Evolutionary conservation across 108 stramenopile genomes (phyloP).

Genomic region (Cyclostephanos tholiformis): DNA sequence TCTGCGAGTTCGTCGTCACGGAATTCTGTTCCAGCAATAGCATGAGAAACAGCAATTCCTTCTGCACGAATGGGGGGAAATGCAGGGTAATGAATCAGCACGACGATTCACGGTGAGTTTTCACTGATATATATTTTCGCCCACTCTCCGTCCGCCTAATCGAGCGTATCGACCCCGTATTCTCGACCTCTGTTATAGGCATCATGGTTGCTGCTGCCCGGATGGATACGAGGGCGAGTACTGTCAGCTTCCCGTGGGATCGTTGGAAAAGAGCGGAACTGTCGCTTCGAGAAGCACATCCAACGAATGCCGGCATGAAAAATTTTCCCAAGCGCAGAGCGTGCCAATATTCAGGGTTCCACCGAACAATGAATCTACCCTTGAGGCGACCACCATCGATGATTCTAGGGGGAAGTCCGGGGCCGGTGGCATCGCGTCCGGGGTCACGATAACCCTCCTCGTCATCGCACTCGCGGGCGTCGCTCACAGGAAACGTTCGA

Average conservation of each 20-base stretch:
- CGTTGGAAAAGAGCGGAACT: constrained; percentile 23
- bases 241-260: constrained; percentile 38
- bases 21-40: constrained; percentile 40
- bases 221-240: constrained; percentile 45
- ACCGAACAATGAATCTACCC: neutral
- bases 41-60: constrained; percentile 24
- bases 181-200: constrained; percentile 1
- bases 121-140: too few species aligned
- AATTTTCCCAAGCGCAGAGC: neutral
- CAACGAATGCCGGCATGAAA: constrained; percentile 28
- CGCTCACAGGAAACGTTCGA: constrained; percentile 24
- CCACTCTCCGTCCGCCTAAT: too few species aligned
- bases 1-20: constrained; percentile 49
- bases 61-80: constrained; percentile 48
- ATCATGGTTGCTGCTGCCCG: constrained; percentile 49
- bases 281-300: constrained; percentile 31
- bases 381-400: neutral
- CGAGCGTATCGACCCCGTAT: neutral
- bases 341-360: constrained; percentile 12
- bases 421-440: constrained; percentile 20
- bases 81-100: constrained; percentile 33
- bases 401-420: constrained; percentile 4
- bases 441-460: constrained; percentile 2
- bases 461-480: constrained; percentile 19
- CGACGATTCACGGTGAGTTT: constrained; percentile 30